Conservation (phyloP, 225 moss, liverwort and hornwort species). For the Physcomitrium patens region DNA sequence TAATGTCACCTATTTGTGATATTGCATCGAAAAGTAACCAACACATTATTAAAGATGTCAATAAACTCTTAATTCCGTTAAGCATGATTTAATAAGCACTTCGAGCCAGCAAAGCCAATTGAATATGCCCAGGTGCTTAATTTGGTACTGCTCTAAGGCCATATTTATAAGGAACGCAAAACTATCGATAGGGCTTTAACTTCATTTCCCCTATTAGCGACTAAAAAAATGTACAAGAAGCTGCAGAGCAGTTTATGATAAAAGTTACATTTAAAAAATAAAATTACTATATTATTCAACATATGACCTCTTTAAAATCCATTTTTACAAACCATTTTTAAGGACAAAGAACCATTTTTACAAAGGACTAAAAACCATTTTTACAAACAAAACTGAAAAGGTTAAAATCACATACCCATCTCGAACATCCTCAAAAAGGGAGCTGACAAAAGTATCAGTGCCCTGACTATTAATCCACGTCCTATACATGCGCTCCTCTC, state of each 20-base stretch:
- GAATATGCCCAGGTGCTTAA: conserved; percentile 1
- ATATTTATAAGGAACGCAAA: too few species aligned
- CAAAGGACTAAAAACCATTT: too few species aligned
- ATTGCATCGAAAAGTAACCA: neutral
- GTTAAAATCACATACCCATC: conserved; percentile 72
- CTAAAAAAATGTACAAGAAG: conserved; percentile 7
- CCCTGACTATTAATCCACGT: conserved; percentile 98
- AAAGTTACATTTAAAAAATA: neutral
- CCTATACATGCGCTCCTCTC: conserved; percentile 92
- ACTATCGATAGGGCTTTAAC: neutral
- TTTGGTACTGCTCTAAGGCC: neutral
- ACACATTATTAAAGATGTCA: neutral
- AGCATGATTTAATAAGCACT: neutral
- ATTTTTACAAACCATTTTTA: too few species aligned
- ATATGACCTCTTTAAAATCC: neutral
- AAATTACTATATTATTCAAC: neutral
- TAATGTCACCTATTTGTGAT: neutral
- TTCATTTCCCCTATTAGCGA: neutral
- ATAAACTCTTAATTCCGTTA: neutral
- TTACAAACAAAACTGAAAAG: neutral
- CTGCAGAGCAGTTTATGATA: neutral
- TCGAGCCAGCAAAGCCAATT: conserved; percentile 4
- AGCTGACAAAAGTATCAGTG: conserved; percentile 82
- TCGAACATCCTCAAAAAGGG: conserved; percentile 89
- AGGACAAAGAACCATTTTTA: too few species aligned